These are phyloP conservation scores for Erythrophleum fordii DNA, from an alignment of 306 rosid genomes.

Conservation along the genomic window DNA sequence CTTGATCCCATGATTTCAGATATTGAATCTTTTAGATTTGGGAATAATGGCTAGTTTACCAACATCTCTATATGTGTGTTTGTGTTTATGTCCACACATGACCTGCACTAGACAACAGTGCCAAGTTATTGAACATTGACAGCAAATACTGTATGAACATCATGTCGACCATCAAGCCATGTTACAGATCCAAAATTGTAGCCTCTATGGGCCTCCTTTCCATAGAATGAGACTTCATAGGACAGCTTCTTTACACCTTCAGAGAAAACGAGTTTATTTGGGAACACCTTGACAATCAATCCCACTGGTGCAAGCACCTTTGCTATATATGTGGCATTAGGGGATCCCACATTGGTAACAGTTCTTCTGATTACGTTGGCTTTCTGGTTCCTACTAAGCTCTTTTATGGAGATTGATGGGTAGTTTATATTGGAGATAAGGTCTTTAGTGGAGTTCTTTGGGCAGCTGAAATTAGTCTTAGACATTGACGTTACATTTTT, in stretches of 20 bases:
- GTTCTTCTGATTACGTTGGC: constrained; percentile 60
- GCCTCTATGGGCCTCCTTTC: constrained; percentile 66
- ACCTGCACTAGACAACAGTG: background rate
- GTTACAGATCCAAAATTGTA: constrained; percentile 84
- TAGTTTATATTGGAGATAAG: constrained; percentile 81
- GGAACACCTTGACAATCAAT: constrained; percentile 63
- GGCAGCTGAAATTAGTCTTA: constrained; percentile 68
- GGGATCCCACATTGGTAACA: constrained; percentile 76
- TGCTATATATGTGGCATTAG: constrained; percentile 69
- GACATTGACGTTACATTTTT: constrained; percentile 64
- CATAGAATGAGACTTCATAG: constrained; percentile 66
- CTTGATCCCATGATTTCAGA: background rate
- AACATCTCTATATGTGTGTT: background rate
- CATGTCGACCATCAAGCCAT: constrained; percentile 75
- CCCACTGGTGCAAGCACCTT: constrained; percentile 69
- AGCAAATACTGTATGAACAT: constrained; percentile 68
- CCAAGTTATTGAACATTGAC: constrained; percentile 64
- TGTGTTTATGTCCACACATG: background rate
- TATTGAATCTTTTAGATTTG: background rate
- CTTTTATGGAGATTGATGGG: constrained; percentile 80
- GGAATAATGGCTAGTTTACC: background rate
- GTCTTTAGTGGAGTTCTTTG: constrained; percentile 61
- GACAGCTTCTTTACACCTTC: constrained; percentile 51
- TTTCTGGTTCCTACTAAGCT: constrained; percentile 52
- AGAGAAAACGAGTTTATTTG: constrained; percentile 63